A percentile compares a stretch with the other conserved stretches of the same genome.
phyloP scores from a whole-genome alignment of 2,329 filamentous ascomycete genomes.

The Botrytis deweyae region DNA sequence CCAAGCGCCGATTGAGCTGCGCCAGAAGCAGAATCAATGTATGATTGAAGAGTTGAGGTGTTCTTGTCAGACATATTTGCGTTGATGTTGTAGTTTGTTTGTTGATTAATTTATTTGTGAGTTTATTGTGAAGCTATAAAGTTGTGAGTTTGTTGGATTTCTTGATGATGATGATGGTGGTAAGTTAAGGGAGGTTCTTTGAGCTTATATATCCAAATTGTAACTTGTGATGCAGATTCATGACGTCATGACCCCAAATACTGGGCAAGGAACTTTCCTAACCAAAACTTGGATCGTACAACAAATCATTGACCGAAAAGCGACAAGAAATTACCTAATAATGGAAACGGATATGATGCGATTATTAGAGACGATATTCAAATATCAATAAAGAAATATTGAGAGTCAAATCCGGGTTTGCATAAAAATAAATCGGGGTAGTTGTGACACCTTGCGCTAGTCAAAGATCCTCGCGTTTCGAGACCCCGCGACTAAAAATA shows the following conservation, averaged over 20 bases:
- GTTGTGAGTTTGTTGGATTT: too few species aligned
- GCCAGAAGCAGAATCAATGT: constrained; percentile 71
- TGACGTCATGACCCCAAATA: background rate
- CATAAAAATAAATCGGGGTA: too few species aligned
- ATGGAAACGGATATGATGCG: too few species aligned
- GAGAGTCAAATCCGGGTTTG: too few species aligned
- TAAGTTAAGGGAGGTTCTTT: background rate
- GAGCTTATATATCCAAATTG: background rate
- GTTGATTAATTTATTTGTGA: background rate
- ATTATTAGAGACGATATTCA: too few species aligned
- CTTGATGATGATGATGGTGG: background rate
- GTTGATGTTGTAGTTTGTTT: constrained; percentile 14
- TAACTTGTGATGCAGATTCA: background rate
- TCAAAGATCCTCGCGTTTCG: too few species aligned
- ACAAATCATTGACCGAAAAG: background rate
- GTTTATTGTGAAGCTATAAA: too few species aligned
- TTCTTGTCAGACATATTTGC: constrained; percentile 52
- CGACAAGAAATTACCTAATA: too few species aligned
- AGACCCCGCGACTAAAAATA: too few species aligned
- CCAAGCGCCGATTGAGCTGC: constrained; percentile 71
- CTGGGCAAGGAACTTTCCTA: background rate
- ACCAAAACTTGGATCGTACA: background rate
- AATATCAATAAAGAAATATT: too few species aligned
- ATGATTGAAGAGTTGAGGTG: constrained; percentile 74
- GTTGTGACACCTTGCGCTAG: too few species aligned